A percentile compares a stretch with the other conserved stretches of the same genome.
Evolutionary conservation across 2,329 filamentous ascomycete species (phyloP).

Genomic region (Huntiella omanensis): DNA sequence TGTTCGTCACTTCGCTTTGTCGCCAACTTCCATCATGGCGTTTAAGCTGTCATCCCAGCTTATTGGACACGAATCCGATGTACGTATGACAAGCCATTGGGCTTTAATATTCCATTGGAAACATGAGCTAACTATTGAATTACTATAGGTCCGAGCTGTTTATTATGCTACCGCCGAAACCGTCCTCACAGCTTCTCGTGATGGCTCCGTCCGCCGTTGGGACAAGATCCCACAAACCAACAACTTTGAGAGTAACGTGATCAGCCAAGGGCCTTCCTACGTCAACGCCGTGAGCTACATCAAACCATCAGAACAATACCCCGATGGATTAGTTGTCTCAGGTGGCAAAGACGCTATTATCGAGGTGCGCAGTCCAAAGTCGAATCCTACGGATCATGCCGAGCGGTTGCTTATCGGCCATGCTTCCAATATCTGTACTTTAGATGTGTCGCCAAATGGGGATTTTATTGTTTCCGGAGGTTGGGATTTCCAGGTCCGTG

Average conservation of each 20-base stretch:
- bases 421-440: constrained; percentile 66
- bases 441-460: constrained; percentile 59
- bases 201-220: constrained; percentile 82
- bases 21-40: constrained; percentile 18
- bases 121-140: neutral
- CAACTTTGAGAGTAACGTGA: constrained; percentile 55
- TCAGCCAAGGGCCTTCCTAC: constrained; percentile 65
- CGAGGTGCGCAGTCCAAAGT: constrained; percentile 60
- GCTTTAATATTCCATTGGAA: neutral
- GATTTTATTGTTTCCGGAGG: constrained; percentile 72
- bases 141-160: constrained; percentile 61
- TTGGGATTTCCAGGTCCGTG: constrained; percentile 75
- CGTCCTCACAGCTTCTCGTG: constrained; percentile 73
- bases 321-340: constrained; percentile 68
- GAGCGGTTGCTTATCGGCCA: constrained; percentile 78
- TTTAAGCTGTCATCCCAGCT: constrained; percentile 90
- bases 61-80: constrained; percentile 81
- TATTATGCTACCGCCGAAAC: constrained; percentile 54
- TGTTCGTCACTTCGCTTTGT: too few relatives aligned
- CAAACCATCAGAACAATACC: constrained; percentile 45
- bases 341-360: constrained; percentile 87
- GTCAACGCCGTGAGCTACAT: constrained; percentile 72
- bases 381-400: constrained; percentile 52
- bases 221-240: constrained; percentile 37
- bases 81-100: constrained; percentile 25